Evolutionary conservation across 2,329 filamentous ascomycete species (phyloP).

Genomic region (Penicillium sp.): DNA sequence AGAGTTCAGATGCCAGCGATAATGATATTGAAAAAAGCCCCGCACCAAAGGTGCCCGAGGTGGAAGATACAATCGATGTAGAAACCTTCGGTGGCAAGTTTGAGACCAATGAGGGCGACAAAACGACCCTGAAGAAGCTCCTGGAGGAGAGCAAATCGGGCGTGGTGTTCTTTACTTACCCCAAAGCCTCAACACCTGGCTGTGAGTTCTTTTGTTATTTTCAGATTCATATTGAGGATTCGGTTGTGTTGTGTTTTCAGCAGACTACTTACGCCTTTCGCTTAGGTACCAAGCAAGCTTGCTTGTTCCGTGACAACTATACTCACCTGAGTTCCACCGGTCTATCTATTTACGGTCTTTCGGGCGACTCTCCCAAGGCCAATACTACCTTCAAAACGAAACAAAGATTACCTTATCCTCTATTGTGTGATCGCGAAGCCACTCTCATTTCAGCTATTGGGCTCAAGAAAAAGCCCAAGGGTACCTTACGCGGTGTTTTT

Average conservation of each 20-base stretch:
- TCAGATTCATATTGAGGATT: not conserved
- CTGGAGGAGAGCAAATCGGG: conserved; percentile 80
- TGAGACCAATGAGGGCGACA: conserved; percentile 78
- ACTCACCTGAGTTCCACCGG: conserved; percentile 72
- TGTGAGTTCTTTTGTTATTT: conserved; percentile 61
- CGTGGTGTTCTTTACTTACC: conserved; percentile 92
- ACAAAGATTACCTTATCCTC: conserved; percentile 81
- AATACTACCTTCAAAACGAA: conserved; percentile 93
- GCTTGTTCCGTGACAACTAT: conserved; percentile 87
- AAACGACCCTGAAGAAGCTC: conserved; percentile 75
- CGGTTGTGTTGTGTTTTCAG: conserved; percentile 7
- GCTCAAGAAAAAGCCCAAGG: conserved; percentile 79
- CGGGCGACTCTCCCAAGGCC: conserved; percentile 80
- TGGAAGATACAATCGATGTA: conserved; percentile 55
- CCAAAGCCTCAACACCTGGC: conserved; percentile 88
- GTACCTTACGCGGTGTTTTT: conserved; percentile 83
- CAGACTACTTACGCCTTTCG: conserved; percentile 5
- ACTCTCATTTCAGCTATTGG: conserved; percentile 81
- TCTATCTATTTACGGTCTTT: conserved; percentile 85
- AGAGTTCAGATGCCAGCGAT: conserved; percentile 25
- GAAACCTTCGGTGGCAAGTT: conserved; percentile 65
- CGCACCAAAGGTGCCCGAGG: conserved; percentile 27
- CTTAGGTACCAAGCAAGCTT: conserved; percentile 86
- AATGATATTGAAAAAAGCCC: conserved; percentile 16
- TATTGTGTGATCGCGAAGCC: conserved; percentile 77